phyloP scores from a whole-genome alignment of 2,329 filamentous ascomycete species.

The Emergomyces pasteurianus region DNA sequence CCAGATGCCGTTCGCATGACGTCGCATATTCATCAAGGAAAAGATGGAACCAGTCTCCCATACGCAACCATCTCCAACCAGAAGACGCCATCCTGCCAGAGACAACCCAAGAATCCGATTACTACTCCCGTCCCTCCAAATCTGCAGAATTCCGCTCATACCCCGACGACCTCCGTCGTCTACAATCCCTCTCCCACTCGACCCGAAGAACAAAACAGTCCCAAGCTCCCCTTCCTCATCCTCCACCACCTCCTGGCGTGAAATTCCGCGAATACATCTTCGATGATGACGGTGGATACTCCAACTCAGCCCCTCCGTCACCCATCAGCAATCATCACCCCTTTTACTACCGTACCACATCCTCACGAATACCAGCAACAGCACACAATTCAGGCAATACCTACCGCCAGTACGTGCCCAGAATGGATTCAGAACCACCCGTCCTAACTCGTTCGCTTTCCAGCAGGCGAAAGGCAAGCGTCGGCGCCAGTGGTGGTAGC shows the following conservation, averaged over 20 bases:
- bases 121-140: not conserved
- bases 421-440: not conserved
- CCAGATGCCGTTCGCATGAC: slow-evolving; percentile 28
- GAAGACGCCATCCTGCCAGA: not conserved
- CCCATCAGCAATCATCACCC: not conserved
- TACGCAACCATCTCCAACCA: not conserved
- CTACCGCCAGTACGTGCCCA: not conserved
- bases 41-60: slow-evolving; percentile 18
- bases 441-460: not conserved
- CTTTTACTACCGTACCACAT: not conserved
- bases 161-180: not conserved
- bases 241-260: not conserved
- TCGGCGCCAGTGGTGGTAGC: not conserved
- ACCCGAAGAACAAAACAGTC: slow-evolving; percentile 5
- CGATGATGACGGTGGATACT: slow-evolving; percentile 6
- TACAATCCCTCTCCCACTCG: not conserved
- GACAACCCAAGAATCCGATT: not conserved
- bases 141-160: not conserved
- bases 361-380: not conserved
- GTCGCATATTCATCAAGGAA: slow-evolving; percentile 20
- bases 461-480: slow-evolving; percentile 1
- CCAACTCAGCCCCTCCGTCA: not conserved
- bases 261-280: slow-evolving; percentile 19
- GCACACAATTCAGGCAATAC: not conserved
- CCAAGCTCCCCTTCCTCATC: not conserved